phyloP scores from a whole-genome alignment of 2,329 filamentous ascomycete genomes.

The Eurotiales sp. region DNA sequence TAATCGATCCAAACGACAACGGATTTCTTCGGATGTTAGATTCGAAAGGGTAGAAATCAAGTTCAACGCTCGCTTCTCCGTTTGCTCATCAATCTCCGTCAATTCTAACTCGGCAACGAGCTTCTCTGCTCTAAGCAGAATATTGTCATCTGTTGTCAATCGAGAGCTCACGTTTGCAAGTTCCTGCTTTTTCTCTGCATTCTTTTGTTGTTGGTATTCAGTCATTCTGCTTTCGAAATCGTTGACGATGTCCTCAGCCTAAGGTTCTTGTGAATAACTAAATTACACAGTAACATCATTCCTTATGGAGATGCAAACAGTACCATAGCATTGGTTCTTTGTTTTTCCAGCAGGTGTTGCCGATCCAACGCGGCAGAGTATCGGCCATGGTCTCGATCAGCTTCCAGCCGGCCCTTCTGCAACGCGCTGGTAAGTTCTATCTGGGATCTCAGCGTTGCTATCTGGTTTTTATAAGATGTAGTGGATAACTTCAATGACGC shows the following conservation, averaged over 20 bases:
- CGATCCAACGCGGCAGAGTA: slow-evolving; percentile 29
- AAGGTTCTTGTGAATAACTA: slow-evolving; percentile 17
- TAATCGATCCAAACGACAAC: slow-evolving; percentile 37
- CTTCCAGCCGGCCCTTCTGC: slow-evolving; percentile 21
- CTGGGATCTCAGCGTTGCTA: slow-evolving; percentile 29
- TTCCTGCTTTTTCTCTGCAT: slow-evolving; percentile 30
- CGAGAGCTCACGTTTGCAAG: slow-evolving; percentile 29
- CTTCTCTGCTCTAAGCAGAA: slow-evolving; percentile 28
- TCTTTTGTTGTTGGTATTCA: slow-evolving; percentile 27
- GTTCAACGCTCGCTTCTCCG: slow-evolving; percentile 25
- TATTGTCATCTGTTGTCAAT: slow-evolving; percentile 36
- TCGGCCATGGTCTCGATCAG: slow-evolving; percentile 22
- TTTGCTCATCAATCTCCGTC: slow-evolving; percentile 26
- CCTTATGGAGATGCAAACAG: background rate
- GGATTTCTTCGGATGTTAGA: slow-evolving; percentile 35
- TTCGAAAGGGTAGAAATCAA: slow-evolving; percentile 29
- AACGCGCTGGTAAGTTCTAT: slow-evolving; percentile 28
- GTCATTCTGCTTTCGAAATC: slow-evolving; percentile 30
- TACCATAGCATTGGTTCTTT: slow-evolving; percentile 33
- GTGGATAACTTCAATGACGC: slow-evolving; percentile 36
- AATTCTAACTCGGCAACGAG: slow-evolving; percentile 26
- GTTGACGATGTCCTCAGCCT: slow-evolving; percentile 34
- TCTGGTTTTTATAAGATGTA: slow-evolving; percentile 31
- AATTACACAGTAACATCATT: background rate
- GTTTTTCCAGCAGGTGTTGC: slow-evolving; percentile 34